phyloP scores from a whole-genome alignment of 805 yeast genomes.

The Pichia kluyveri region DNA sequence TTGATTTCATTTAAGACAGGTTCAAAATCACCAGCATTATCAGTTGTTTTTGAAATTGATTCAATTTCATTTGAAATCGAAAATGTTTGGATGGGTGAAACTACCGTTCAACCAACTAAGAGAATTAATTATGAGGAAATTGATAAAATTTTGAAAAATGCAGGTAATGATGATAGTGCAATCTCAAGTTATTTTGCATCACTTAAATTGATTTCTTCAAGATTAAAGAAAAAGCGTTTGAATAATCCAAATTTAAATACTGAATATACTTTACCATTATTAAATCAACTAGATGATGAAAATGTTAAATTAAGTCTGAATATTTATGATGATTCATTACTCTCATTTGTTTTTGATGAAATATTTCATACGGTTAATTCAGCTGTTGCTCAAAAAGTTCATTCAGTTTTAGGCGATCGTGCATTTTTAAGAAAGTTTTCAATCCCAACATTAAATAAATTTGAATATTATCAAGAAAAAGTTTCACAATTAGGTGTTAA shows the following conservation, averaged over 20 bases:
- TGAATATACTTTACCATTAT: conserved; percentile 48
- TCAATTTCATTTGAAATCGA: conserved; percentile 61
- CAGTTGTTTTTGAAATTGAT: conserved; percentile 76
- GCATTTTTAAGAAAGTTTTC: conserved; percentile 85
- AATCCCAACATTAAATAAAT: conserved; percentile 70
- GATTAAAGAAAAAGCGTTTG: conserved; percentile 61
- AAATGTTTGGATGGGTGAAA: conserved; percentile 69
- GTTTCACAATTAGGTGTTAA: conserved; percentile 56
- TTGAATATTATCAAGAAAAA: conserved; percentile 70
- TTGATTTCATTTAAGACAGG: conserved; percentile 53
- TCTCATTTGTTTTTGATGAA: conserved; percentile 60
- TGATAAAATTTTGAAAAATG: conserved; percentile 37
- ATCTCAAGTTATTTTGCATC: conserved; percentile 54
- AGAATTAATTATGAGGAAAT: conserved; percentile 45
- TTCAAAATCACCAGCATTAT: conserved; percentile 55
- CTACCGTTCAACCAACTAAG: conserved; percentile 56
- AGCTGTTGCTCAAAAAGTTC: conserved; percentile 74
- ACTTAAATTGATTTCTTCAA: conserved; percentile 53
- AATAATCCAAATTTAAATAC: conserved; percentile 39
- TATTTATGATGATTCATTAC: conserved; percentile 52
- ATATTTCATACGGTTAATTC: conserved; percentile 72
- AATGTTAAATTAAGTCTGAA: conserved; percentile 63
- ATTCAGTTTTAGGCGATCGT: conserved; percentile 66
- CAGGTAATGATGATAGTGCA: conserved; percentile 37
- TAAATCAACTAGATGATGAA: conserved; percentile 83